Percentiles rank a stretch among this genome's conserved stretches.
phyloP scores from a whole-genome alignment of 2,329 filamentous ascomycete genomes.

The Phoma sp. region DNA sequence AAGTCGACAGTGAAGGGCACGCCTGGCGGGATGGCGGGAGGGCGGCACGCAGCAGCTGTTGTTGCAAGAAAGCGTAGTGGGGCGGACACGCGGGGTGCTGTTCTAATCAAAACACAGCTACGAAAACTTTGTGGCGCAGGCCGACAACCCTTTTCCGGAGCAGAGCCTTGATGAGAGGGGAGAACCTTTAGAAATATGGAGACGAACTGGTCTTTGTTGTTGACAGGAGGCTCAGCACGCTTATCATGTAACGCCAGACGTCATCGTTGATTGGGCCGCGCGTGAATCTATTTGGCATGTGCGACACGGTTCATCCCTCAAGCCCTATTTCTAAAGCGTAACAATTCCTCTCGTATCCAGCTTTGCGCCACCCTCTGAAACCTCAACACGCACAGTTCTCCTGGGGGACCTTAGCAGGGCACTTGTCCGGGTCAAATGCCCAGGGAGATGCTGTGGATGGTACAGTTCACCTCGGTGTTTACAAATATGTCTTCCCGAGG shows the following conservation, averaged over 20 bases:
- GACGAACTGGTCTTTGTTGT: constrained; percentile 22
- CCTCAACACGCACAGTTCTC: constrained; percentile 21
- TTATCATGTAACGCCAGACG: constrained; percentile 16
- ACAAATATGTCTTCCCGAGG: not conserved
- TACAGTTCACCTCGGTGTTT: not conserved
- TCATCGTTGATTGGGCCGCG: constrained; percentile 27
- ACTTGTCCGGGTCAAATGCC: not conserved
- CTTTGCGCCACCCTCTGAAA: constrained; percentile 29
- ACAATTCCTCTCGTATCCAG: constrained; percentile 10
- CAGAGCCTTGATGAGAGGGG: constrained; percentile 2
- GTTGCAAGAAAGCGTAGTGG: constrained; percentile 12
- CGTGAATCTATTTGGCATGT: constrained; percentile 21
- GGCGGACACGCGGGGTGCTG: constrained; percentile 13
- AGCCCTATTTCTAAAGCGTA: constrained; percentile 18
- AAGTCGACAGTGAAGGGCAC: not conserved
- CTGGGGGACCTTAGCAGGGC: not conserved
- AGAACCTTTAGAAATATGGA: not conserved
- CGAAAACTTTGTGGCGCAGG: constrained; percentile 15
- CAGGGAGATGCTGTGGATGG: not conserved
- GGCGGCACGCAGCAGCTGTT: constrained; percentile 5
- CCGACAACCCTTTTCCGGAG: not conserved
- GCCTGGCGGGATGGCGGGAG: constrained; percentile 5
- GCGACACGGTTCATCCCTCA: constrained; percentile 25
- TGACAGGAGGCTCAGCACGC: constrained; percentile 22
- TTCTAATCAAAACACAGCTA: constrained; percentile 16